Conservation (phyloP, 352 stramenopile species). For the Aphanomyces stellatus region DNA sequence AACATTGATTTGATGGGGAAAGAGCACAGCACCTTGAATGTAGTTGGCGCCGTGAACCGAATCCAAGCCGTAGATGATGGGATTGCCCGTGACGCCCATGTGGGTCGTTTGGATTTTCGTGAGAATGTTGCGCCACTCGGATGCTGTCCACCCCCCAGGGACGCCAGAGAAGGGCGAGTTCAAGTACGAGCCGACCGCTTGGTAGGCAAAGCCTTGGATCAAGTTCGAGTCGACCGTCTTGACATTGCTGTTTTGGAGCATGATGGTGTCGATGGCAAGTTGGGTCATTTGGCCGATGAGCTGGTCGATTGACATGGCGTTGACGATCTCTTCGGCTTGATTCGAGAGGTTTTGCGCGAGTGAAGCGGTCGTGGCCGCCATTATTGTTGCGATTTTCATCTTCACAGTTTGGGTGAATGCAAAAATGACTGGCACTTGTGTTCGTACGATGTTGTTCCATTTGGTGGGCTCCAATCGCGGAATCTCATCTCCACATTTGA, state of each 20-base stretch:
- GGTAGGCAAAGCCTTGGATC: constrained; percentile 45
- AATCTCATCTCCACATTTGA: no score
- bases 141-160: constrained; percentile 34
- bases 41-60: constrained; percentile 66
- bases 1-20: constrained; percentile 65
- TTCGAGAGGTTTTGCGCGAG: constrained; percentile 19
- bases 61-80: constrained; percentile 50
- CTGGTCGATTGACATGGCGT: constrained; percentile 32
- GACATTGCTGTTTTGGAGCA: constrained; percentile 72
- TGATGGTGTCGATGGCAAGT: constrained; percentile 59
- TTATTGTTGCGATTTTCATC: no score
- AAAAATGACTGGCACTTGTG: no score
- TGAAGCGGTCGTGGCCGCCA: no score
- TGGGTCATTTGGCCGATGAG: constrained; percentile 80
- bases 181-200: constrained; percentile 53
- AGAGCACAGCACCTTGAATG: constrained; percentile 45
- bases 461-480: no score
- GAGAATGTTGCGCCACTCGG: constrained; percentile 38
- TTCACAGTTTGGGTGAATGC: no score
- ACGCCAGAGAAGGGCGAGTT: constrained; percentile 32
- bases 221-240: constrained; percentile 40
- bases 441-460: no score
- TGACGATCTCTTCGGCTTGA: background rate
- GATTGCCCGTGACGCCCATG: constrained; percentile 44
- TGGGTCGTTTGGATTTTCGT: constrained; percentile 45